These are phyloP conservation scores for Mucor velutinosus DNA, from an alignment of 371 early-diverging fungal genomes.

Conservation along the genomic window DNA sequence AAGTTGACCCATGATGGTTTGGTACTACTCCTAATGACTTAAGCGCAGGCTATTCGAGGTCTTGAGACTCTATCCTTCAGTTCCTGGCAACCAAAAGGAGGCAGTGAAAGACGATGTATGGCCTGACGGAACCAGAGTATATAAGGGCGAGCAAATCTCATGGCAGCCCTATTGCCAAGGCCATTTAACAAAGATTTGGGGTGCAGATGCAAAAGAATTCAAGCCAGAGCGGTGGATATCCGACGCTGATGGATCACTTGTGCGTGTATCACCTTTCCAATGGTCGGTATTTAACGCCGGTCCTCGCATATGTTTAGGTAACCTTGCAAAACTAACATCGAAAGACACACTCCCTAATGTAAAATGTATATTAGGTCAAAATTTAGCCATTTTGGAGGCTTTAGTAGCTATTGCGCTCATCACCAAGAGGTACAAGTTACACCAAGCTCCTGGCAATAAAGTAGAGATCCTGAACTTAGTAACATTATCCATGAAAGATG, in stretches of 20 bases:
- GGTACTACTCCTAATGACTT: not conserved
- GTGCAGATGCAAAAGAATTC: slow-evolving; percentile 56
- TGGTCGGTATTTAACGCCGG: slow-evolving; percentile 63
- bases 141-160: slow-evolving; percentile 53
- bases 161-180: slow-evolving; percentile 63
- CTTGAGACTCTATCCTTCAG: slow-evolving; percentile 71
- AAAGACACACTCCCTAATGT: not conserved
- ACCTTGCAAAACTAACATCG: slow-evolving; percentile 9
- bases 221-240: slow-evolving; percentile 61
- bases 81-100: slow-evolving; percentile 67
- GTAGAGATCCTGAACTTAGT: slow-evolving; percentile 5
- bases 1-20: not conserved
- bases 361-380: slow-evolving; percentile 28
- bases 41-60: slow-evolving; percentile 57
- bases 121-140: slow-evolving; percentile 70
- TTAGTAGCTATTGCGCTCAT: slow-evolving; percentile 38
- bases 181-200: slow-evolving; percentile 59
- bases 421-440: slow-evolving; percentile 11
- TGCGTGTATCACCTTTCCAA: slow-evolving; percentile 21
- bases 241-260: slow-evolving; percentile 20
- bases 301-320: slow-evolving; percentile 67
- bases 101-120: slow-evolving; percentile 68
- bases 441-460: not conserved
- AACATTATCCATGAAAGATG: slow-evolving; percentile 9
- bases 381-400: slow-evolving; percentile 47